Evolutionary conservation across 2,329 filamentous ascomycete species (phyloP), one percentile per base, ranked within the genome.

Genomic region (Chrysoporthe austroafricana): DNA sequence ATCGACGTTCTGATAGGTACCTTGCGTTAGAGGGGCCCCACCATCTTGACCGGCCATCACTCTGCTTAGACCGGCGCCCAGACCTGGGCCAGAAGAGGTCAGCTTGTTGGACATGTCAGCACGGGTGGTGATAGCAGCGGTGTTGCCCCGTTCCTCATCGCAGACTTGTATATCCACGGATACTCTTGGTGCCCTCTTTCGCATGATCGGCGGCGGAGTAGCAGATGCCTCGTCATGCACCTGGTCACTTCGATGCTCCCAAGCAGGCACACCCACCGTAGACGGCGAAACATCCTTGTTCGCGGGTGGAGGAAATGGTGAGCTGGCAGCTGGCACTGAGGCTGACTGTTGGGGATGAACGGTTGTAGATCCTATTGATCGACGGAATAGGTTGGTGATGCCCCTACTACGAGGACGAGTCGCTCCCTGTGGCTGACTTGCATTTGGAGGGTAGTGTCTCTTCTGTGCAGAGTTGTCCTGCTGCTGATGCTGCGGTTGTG

Each of bases 401-500:
- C 66, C 63, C 42, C 64, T 64, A 26, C 62, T 65, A 21, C 62
- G 65, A 57, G 69, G 63, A 54, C 68, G 70, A 18, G 62, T 21
- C 65, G 68, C 58, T 54, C 63, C 21, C 61, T 77, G 74, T 6
- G 80, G 77, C 9, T 69, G 65, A 14, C 72, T 73, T 1, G 69
- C 72, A 18, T 64, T 68, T 6, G 67, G 69, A 11, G 64, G 70
- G 13, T 71, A 68, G 56, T 59, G 70, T 8, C 76, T 69, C 44
- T 73, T 73, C 43, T 75, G 75, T 4, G 72, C 66, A 21, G 64
- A 18, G 13, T 76, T 76, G 4, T 79, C 77, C 11, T 69, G 46
- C 76, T 81, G 58, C 75, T 76, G 50, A 73, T 73, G 46, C 75
- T 57, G 16, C 56, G 67, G 52, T 67, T 9, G 73, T 67, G 62